phyloP scores from a whole-genome alignment of 495 filamentous ascomycete genomes.

The Hypoxylon crocopeplum region DNA sequence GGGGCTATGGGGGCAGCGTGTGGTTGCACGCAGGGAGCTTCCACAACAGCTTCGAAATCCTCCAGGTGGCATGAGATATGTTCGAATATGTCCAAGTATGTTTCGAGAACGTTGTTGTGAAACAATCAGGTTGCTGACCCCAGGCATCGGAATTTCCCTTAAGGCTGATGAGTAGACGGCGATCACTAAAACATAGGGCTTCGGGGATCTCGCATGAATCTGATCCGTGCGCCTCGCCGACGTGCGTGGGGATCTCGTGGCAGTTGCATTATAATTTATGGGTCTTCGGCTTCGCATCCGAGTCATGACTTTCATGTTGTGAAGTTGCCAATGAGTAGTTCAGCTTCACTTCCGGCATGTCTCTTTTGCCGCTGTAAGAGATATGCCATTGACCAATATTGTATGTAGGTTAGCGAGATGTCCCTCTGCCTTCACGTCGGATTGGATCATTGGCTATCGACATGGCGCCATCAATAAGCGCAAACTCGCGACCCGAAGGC shows the following conservation, averaged over 20 bases:
- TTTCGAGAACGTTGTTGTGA: conserved; percentile 35
- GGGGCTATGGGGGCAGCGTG: background rate
- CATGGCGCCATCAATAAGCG: too few relatives aligned
- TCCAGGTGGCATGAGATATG: conserved; percentile 3
- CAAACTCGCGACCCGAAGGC: conserved; percentile 8
- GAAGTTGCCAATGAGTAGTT: background rate
- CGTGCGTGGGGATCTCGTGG: conserved; percentile 20
- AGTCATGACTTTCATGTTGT: conserved; percentile 8
- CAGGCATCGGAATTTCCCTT: conserved; percentile 10
- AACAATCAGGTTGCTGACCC: conserved; percentile 12
- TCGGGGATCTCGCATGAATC: conserved; percentile 36
- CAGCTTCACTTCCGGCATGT: background rate
- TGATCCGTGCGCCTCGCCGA: conserved; percentile 36
- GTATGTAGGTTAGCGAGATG: too few relatives aligned
- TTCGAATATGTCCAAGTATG: too few relatives aligned
- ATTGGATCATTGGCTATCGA: too few relatives aligned
- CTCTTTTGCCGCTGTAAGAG: background rate
- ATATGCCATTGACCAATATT: background rate
- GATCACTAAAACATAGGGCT: conserved; percentile 15
- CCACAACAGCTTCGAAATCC: conserved; percentile 26
- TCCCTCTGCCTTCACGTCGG: background rate
- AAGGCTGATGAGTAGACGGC: conserved; percentile 33
- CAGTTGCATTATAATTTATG: conserved; percentile 11
- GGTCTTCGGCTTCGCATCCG: conserved; percentile 15
- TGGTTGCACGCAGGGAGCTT: conserved; percentile 28